These are phyloP conservation scores for Thermothielavioides terrestris DNA, from an alignment of 495 filamentous ascomycete species.

Conservation along the genomic window DNA sequence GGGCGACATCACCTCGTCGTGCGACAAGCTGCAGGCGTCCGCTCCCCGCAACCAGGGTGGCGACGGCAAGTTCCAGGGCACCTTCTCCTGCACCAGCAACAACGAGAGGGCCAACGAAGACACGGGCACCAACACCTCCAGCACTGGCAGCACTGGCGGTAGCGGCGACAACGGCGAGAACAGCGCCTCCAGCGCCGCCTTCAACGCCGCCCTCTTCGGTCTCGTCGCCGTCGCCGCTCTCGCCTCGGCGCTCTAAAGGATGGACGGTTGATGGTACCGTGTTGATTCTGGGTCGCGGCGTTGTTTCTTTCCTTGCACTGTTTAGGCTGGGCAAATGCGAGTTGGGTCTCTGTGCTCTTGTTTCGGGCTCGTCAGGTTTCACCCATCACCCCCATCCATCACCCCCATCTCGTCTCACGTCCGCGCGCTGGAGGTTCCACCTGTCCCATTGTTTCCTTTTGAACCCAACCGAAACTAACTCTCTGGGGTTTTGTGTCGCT, in stretches of 20 bases:
- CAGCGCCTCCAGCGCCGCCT: slow-evolving; percentile 23
- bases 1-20: slow-evolving; percentile 46
- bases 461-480: too few species aligned
- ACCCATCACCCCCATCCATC: not conserved
- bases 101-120: slow-evolving; percentile 36
- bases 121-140: slow-evolving; percentile 23
- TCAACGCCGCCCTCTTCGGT: slow-evolving; percentile 33
- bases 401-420: not conserved
- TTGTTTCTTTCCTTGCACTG: not conserved
- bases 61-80: slow-evolving; percentile 49
- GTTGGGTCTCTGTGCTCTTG: not conserved
- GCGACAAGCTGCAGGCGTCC: slow-evolving; percentile 39
- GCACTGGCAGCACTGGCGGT: slow-evolving; percentile 11
- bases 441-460: too few species aligned
- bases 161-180: slow-evolving; percentile 19
- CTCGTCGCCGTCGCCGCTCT: slow-evolving; percentile 33
- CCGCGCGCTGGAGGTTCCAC: too few species aligned
- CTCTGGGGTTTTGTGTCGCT: too few species aligned
- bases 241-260: slow-evolving; percentile 28
- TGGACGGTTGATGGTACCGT: not conserved
- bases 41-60: slow-evolving; percentile 29
- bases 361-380: not conserved
- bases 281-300: not conserved
- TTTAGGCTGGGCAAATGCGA: not conserved
- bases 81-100: slow-evolving; percentile 47